Conservation (phyloP, 768 basidiomycete species). For the Glaciozyma antarctica region DNA sequence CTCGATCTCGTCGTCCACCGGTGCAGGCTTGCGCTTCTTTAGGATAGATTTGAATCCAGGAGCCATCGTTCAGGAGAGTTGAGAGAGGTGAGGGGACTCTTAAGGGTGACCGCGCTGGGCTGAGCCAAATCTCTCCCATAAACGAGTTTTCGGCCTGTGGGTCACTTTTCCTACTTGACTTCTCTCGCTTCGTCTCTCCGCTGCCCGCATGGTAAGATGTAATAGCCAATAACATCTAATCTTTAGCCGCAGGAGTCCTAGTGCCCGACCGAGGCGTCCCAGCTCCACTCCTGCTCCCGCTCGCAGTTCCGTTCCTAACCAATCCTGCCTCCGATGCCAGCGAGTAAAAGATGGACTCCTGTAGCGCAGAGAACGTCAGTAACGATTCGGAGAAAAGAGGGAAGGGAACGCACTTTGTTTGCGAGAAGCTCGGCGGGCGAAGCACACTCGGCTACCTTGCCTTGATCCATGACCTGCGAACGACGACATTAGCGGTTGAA, state of each 20-base stretch:
- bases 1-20: slow-evolving; percentile 7
- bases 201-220: too few relatives aligned
- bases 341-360: slow-evolving; percentile 27
- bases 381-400: too few relatives aligned
- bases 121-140: too few relatives aligned
- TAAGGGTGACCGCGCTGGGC: too few relatives aligned
- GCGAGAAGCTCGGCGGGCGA: slow-evolving; percentile 55
- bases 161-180: too few relatives aligned
- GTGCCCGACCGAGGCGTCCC: slow-evolving; percentile 1
- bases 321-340: slow-evolving; percentile 9
- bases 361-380: neutral
- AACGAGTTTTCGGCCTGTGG: too few relatives aligned
- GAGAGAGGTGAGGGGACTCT: too few relatives aligned
- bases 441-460: slow-evolving; percentile 76
- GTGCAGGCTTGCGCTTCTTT: slow-evolving; percentile 25
- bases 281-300: neutral
- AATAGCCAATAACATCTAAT: neutral
- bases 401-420: slow-evolving; percentile 36
- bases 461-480: slow-evolving; percentile 58
- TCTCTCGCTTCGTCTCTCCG: too few relatives aligned
- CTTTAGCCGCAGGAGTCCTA: neutral
- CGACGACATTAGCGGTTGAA: too few relatives aligned
- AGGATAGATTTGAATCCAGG: slow-evolving; percentile 22
- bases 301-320: neutral
- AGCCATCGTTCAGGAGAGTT: too few relatives aligned